Evolutionary conservation across 148 eudicot genomes (phyloP).

Genomic region (Amaranthus hypochondriacus): DNA sequence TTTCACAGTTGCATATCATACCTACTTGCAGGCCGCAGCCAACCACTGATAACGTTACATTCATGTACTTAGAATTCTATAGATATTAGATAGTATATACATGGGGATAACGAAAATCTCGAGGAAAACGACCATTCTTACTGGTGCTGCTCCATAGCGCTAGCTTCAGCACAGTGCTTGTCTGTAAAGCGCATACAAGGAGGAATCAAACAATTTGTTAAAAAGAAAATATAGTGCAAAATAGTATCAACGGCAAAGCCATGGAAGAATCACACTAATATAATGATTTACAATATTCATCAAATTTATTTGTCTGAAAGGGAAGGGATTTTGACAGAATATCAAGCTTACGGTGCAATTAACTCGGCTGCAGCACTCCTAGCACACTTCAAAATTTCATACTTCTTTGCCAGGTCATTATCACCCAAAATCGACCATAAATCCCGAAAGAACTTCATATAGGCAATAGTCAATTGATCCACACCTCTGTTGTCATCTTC

Average conservation of each 20-base stretch:
- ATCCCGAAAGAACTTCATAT: slow-evolving; percentile 35
- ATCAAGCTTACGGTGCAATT: slow-evolving; percentile 30
- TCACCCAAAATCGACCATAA: slow-evolving; percentile 41
- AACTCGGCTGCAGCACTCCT: slow-evolving; percentile 42
- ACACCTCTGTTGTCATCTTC: slow-evolving; percentile 18
- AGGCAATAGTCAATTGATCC: slow-evolving; percentile 21
- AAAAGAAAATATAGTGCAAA: neutral
- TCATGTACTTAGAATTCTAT: neutral
- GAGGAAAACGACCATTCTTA: neutral
- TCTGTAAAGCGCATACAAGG: neutral
- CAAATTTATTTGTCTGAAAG: neutral
- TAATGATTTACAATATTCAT: neutral
- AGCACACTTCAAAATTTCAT: slow-evolving; percentile 43
- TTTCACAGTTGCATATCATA: neutral
- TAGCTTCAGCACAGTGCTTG: neutral
- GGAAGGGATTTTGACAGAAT: neutral
- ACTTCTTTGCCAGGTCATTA: slow-evolving; percentile 33
- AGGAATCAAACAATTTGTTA: neutral
- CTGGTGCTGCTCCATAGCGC: neutral
- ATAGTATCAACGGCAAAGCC: neutral
- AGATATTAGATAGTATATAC: neutral
- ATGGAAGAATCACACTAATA: neutral
- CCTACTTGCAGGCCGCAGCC: neutral
- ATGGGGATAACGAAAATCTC: neutral
- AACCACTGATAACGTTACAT: neutral